A percentile compares a stretch with the other conserved stretches of the same genome.
Evolutionary conservation across 2,329 filamentous ascomycete genomes (phyloP).

Genomic region (Botrytis byssoidea): DNA sequence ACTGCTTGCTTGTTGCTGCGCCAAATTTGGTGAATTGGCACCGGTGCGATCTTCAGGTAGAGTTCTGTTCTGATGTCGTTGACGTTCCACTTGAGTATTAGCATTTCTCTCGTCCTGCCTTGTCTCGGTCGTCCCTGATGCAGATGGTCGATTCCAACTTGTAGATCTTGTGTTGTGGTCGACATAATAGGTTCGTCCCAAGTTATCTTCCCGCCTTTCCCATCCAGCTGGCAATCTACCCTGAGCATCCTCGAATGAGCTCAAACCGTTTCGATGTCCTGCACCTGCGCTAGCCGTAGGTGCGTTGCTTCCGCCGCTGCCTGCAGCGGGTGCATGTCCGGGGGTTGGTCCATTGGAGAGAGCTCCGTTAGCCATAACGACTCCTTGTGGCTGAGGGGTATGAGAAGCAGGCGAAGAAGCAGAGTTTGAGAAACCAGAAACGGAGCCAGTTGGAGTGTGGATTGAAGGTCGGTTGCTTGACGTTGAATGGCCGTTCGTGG

Average conservation of each 20-base stretch:
- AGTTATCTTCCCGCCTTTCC: slow-evolving; percentile 92
- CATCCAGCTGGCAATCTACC: slow-evolving; percentile 89
- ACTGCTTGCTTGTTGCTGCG: slow-evolving; percentile 45
- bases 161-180: slow-evolving; percentile 97
- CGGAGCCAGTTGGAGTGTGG: slow-evolving; percentile 38
- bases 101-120: slow-evolving; percentile 80
- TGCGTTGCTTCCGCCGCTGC: slow-evolving; percentile 34
- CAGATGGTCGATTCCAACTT: slow-evolving; percentile 91
- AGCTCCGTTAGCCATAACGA: slow-evolving; percentile 37
- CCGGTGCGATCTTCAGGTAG: slow-evolving; percentile 94
- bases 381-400: slow-evolving; percentile 32
- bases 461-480: slow-evolving; percentile 34
- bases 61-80: slow-evolving; percentile 92
- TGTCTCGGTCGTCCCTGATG: slow-evolving; percentile 71
- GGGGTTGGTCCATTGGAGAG: slow-evolving; percentile 37
- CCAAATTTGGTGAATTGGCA: slow-evolving; percentile 81
- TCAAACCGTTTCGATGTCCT: slow-evolving; percentile 57
- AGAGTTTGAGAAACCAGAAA: slow-evolving; percentile 28
- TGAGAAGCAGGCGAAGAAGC: slow-evolving; percentile 42
- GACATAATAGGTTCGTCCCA: slow-evolving; percentile 95
- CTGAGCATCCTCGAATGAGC: slow-evolving; percentile 94
- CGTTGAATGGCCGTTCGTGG: slow-evolving; percentile 32
- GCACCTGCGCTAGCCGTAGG: slow-evolving; percentile 30
- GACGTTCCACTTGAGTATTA: slow-evolving; percentile 87
- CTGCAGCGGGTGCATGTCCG: slow-evolving; percentile 39